phyloP scores from a whole-genome alignment of 2,329 filamentous ascomycete genomes.

The Shiraia bambusicola region DNA sequence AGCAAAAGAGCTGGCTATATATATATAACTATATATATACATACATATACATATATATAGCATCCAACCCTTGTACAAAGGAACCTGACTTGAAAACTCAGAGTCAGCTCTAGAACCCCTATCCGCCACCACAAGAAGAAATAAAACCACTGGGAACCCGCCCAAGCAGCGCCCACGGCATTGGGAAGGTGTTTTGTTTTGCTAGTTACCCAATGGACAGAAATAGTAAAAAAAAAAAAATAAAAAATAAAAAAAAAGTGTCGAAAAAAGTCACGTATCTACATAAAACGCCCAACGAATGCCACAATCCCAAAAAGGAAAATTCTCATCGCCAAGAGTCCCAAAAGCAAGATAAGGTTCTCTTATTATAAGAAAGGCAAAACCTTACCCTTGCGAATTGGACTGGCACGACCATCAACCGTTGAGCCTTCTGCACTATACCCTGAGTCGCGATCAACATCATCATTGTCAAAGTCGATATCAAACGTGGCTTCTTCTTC shows the following conservation, averaged over 20 bases:
- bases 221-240: not conserved
- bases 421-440: conserved; percentile 43
- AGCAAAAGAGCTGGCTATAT: not conserved
- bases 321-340: not conserved
- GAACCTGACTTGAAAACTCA: not conserved
- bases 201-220: conserved; percentile 8
- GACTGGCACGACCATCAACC: conserved; percentile 37
- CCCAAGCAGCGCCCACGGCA: conserved; percentile 21
- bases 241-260: not conserved
- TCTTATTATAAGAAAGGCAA: conserved; percentile 29
- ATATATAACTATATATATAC: too few relatives aligned
- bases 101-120: too few relatives aligned
- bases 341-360: conserved; percentile 8
- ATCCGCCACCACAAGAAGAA: not conserved
- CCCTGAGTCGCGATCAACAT: conserved; percentile 47
- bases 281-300: not conserved
- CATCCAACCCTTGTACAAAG: not conserved
- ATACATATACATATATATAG: too few relatives aligned
- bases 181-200: conserved; percentile 1
- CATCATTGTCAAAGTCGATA: conserved; percentile 86
- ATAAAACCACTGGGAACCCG: conserved; percentile 25
- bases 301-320: not conserved
- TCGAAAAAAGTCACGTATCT: conserved; percentile 1
- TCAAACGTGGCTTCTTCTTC: conserved; percentile 72
- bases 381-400: conserved; percentile 38